Percentiles rank a stretch among this genome's conserved stretches.
Conservation (phyloP, 2,329 filamentous ascomycete species). For the Aquanectria penicillioides region DNA sequence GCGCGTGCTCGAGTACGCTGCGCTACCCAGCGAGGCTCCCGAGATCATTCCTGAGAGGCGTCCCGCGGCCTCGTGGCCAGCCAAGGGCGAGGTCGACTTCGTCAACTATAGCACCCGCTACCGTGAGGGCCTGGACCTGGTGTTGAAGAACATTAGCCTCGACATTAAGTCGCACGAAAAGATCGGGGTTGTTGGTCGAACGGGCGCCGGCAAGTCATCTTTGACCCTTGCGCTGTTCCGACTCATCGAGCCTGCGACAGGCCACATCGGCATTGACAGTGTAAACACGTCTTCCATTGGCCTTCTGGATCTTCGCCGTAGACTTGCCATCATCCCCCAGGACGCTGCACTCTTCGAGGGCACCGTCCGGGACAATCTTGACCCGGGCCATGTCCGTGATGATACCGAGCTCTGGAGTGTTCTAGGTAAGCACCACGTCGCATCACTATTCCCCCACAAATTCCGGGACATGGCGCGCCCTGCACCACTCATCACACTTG, state of each 20-base stretch:
- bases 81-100: slow-evolving; percentile 88
- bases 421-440: slow-evolving; percentile 69
- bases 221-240: slow-evolving; percentile 93
- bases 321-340: slow-evolving; percentile 96
- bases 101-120: slow-evolving; percentile 95
- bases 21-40: slow-evolving; percentile 89
- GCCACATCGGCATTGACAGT: slow-evolving; percentile 88
- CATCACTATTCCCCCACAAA: slow-evolving; percentile 21
- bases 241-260: slow-evolving; percentile 87
- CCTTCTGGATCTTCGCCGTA: slow-evolving; percentile 84
- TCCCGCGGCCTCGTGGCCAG: slow-evolving; percentile 90
- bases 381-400: slow-evolving; percentile 93
- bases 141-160: slow-evolving; percentile 91
- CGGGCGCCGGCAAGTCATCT: slow-evolving; percentile 95
- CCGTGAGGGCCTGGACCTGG: slow-evolving; percentile 86
- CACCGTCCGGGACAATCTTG: slow-evolving; percentile 91
- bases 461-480: slow-evolving; percentile 12
- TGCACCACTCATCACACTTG: slow-evolving; percentile 22
- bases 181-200: slow-evolving; percentile 96
- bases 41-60: slow-evolving; percentile 91
- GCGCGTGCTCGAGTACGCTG: slow-evolving; percentile 94
- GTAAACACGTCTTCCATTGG: slow-evolving; percentile 92
- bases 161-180: slow-evolving; percentile 97
- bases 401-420: slow-evolving; percentile 98
- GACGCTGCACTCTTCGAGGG: slow-evolving; percentile 97